These are phyloP conservation scores for Dryas octopetala DNA, from an alignment of 306 rosid genomes.

Conservation along the genomic window DNA sequence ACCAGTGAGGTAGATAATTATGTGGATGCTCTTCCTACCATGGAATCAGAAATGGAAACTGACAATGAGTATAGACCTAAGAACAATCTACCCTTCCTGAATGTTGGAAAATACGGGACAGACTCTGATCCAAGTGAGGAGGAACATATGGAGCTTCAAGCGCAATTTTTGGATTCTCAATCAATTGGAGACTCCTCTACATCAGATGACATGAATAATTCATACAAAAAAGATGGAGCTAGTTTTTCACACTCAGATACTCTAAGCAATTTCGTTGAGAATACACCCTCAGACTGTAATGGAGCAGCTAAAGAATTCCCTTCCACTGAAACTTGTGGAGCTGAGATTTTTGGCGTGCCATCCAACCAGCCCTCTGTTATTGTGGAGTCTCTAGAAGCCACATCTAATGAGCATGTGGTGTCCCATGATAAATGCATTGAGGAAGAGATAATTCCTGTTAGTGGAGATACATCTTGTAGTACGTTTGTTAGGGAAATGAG, in stretches of 20 bases:
- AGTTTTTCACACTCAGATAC: constrained; percentile 50
- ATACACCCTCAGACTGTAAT: constrained; percentile 42
- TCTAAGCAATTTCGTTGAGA: constrained; percentile 46
- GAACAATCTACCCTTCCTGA: constrained; percentile 33
- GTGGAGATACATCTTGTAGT: constrained; percentile 40
- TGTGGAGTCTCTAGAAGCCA: constrained; percentile 32
- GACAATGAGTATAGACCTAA: constrained; percentile 57
- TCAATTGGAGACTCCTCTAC: constrained; percentile 60
- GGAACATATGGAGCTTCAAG: constrained; percentile 47
- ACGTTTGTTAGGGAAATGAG: constrained; percentile 36
- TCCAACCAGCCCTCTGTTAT: constrained; percentile 34
- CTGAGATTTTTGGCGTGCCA: constrained; percentile 41
- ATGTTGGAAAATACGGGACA: constrained; percentile 34
- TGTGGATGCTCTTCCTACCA: constrained; percentile 71
- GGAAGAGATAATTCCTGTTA: constrained; percentile 39
- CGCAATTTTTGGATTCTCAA: constrained; percentile 59
- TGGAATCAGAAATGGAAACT: constrained; percentile 70
- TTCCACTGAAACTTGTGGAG: constrained; percentile 34
- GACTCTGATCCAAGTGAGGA: constrained; percentile 57
- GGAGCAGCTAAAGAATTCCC: constrained; percentile 34
- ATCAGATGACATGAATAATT: constrained; percentile 62
- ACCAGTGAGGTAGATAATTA: constrained; percentile 85
- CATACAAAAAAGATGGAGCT: constrained; percentile 49
- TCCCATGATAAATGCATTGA: constrained; percentile 29
- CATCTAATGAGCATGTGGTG: constrained; percentile 29